Evolutionary conservation across 2,329 filamentous ascomycete species (phyloP), one percentile per base, ranked within the genome.

Genomic region (Talaromyces sp.): DNA sequence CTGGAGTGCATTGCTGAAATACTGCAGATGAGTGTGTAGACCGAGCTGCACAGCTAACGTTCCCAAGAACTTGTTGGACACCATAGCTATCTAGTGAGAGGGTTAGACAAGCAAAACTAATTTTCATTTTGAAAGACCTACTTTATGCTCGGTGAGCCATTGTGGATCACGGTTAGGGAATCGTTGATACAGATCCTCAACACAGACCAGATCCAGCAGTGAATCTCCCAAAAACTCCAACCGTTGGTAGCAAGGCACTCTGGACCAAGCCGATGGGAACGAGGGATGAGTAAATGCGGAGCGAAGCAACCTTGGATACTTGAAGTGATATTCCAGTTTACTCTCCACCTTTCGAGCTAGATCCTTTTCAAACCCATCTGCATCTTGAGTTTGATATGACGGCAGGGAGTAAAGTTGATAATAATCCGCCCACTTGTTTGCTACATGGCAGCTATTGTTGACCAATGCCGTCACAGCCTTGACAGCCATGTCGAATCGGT

Each of bases 121-220:
- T 7, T 10, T 24, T 14, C 17, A 41, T 24, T 35, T 31, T 19
- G 24, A 4, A n/a, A 17, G 24, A 62, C 69, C 58, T 70, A 80
- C 79, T 67, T 98, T 98, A 81, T 98, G 93, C 75, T 98, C 95
- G 0, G 95, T 98, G 62, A 99, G 81, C 93, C 93, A 98, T 72
- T 98, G 93, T 0, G 95, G 93, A 69, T 96, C 92, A 61, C 89
- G 90, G 56, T 85, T 79, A 0, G 92, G 91, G 67, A 89, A 91
- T 3, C 80, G 82, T 66, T 86, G 82, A 76, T 91, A 98, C 4
- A 99, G 81, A 67, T 90, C 86, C 67, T 93, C 89, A 58, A 98
- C 88, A 68, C 89, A 91, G 11, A 82, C 89, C 85, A 93, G 89
- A 70, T 97, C 93, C 1, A 96, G 85, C 1, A 98, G 81, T 0